These are phyloP conservation scores for Pyricularia pennisetigena DNA, from an alignment of 2,329 filamentous ascomycete genomes.

Conservation along the genomic window DNA sequence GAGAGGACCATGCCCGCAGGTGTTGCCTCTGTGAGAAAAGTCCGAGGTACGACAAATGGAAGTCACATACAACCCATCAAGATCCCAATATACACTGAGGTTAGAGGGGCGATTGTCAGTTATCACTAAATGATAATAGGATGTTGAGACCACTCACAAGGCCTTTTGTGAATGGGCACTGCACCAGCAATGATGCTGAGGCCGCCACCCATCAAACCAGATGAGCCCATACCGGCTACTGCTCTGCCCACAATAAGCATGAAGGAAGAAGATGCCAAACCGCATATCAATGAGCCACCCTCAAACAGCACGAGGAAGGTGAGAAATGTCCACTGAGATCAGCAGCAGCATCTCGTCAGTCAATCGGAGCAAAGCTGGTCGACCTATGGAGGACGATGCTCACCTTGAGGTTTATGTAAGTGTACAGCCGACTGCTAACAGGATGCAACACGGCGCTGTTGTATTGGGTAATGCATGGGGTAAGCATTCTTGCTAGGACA, in stretches of 20 bases:
- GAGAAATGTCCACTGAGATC: constrained; percentile 23
- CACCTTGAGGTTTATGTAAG: background rate
- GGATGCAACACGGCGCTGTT: constrained; percentile 10
- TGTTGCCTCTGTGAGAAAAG: background rate
- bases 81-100: background rate
- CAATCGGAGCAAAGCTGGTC: constrained; percentile 14
- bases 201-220: constrained; percentile 40
- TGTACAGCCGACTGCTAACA: constrained; percentile 14
- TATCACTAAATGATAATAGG: background rate
- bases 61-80: background rate
- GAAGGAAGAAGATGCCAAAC: constrained; percentile 30
- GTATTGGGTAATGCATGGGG: background rate
- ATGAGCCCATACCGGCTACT: constrained; percentile 40
- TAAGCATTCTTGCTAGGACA: constrained; percentile 10
- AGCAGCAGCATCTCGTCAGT: background rate
- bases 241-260: constrained; percentile 47
- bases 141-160: constrained; percentile 6
- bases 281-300: constrained; percentile 45
- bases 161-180: constrained; percentile 29
- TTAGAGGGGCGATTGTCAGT: no score
- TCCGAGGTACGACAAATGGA: background rate
- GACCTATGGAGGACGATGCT: background rate
- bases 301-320: constrained; percentile 41
- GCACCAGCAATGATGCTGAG: constrained; percentile 37
- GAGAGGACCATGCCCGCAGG: no score